Percentiles rank a stretch among this genome's conserved stretches.
These are phyloP conservation scores for Wickerhamiella shivajii DNA, from an alignment of 805 yeast species.

Conservation along the genomic window DNA sequence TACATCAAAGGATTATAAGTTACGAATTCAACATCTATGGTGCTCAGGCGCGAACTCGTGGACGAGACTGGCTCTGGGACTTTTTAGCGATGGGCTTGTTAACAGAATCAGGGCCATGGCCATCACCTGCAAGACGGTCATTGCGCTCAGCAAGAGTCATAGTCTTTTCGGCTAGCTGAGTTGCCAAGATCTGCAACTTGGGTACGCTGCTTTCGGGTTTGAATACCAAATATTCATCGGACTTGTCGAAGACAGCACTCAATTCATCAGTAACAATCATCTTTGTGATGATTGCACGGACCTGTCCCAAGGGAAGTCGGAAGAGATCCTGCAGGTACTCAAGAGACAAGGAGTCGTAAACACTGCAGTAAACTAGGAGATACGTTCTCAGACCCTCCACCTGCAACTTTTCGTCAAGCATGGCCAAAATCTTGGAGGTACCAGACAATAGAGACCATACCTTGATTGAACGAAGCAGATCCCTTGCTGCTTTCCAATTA, in stretches of 20 bases:
- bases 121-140: conserved; percentile 70
- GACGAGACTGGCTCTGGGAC: neutral
- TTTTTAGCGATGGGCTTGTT: neutral
- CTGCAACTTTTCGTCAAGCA: conserved; percentile 69
- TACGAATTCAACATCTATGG: no score
- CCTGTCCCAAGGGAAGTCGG: conserved; percentile 41
- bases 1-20: conserved; percentile 30
- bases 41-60: neutral
- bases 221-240: conserved; percentile 48
- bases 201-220: conserved; percentile 66
- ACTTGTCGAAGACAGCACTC: conserved; percentile 57
- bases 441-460: conserved; percentile 76
- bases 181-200: conserved; percentile 75
- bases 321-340: conserved; percentile 50
- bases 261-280: conserved; percentile 71
- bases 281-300: conserved; percentile 50
- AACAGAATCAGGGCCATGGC: conserved; percentile 31
- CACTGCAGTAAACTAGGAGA: conserved; percentile 66
- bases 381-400: conserved; percentile 87
- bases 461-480: conserved; percentile 58
- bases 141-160: conserved; percentile 67
- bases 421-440: conserved; percentile 37
- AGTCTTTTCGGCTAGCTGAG: conserved; percentile 70
- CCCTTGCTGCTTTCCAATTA: conserved; percentile 71
- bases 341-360: conserved; percentile 61